These are phyloP conservation scores for Mycena metata DNA, from an alignment of 768 basidiomycete species.

Conservation along the genomic window DNA sequence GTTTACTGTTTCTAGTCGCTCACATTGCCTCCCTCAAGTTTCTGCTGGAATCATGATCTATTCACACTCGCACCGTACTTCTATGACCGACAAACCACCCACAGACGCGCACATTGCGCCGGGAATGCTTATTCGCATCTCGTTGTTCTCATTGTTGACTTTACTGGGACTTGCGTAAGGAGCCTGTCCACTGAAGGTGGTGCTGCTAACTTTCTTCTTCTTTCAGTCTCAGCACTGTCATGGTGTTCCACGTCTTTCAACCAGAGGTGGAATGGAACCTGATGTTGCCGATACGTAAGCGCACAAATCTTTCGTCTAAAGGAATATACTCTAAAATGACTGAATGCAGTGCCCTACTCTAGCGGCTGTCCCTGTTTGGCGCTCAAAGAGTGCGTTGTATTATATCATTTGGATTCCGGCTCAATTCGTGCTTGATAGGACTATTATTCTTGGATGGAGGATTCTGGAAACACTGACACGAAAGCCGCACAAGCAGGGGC, in stretches of 20 bases:
- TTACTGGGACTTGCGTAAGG: slow-evolving; percentile 22
- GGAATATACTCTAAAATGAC: not conserved
- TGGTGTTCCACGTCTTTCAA: slow-evolving; percentile 25
- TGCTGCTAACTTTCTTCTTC: not conserved
- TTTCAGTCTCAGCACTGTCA: slow-evolving; percentile 12
- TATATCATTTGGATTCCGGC: too few relatives aligned
- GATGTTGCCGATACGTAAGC: slow-evolving; percentile 31
- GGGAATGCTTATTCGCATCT: slow-evolving; percentile 40
- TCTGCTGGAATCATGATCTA: slow-evolving; percentile 36
- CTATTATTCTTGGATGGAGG: slow-evolving; percentile 29
- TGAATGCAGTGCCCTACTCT: slow-evolving; percentile 38
- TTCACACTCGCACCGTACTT: slow-evolving; percentile 29
- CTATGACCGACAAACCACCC: not conserved
- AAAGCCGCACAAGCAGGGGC: slow-evolving; percentile 13
- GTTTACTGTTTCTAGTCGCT: not conserved
- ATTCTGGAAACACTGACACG: slow-evolving; percentile 23
- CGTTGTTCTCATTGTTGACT: slow-evolving; percentile 22
- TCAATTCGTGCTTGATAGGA: slow-evolving; percentile 1
- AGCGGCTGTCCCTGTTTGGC: slow-evolving; percentile 39
- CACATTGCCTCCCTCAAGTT: slow-evolving; percentile 17
- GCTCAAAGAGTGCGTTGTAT: slow-evolving; percentile 37
- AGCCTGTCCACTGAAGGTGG: not conserved
- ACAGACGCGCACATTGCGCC: slow-evolving; percentile 19
- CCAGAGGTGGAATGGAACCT: slow-evolving; percentile 35
- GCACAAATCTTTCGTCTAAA: not conserved